phyloP scores from a whole-genome alignment of 164 flowering plant species.

The Chimonanthus salicifolius region DNA sequence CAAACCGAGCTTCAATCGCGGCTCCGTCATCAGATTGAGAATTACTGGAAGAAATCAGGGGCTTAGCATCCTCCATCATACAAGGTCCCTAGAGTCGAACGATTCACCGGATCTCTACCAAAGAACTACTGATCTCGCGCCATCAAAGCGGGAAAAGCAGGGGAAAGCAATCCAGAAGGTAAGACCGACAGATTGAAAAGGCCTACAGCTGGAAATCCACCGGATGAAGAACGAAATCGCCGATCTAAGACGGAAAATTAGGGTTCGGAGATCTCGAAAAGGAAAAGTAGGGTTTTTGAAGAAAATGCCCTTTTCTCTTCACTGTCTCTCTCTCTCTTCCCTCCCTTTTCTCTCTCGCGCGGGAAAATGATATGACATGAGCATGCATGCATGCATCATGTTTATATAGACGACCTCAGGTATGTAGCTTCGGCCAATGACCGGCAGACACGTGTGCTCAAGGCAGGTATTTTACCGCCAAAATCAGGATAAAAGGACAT shows the following conservation, averaged over 20 bases:
- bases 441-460: not conserved
- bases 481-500: not conserved
- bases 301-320: slow-evolving; percentile 4
- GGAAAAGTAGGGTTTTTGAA: slow-evolving; percentile 17
- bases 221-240: no score
- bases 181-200: not conserved
- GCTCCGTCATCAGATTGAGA: slow-evolving; percentile 12
- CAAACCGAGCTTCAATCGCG: slow-evolving; percentile 31
- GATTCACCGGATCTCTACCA: slow-evolving; percentile 2
- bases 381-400: not conserved
- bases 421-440: not conserved
- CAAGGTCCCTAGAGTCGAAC: slow-evolving; percentile 11
- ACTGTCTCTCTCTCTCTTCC: slow-evolving; percentile 7
- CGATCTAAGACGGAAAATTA: not conserved
- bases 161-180: not conserved
- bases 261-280: not conserved
- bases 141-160: slow-evolving; percentile 1
- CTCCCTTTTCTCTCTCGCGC: slow-evolving; percentile 20
- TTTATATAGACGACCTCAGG: not conserved
- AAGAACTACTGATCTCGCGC: slow-evolving; percentile 13
- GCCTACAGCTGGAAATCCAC: not conserved
- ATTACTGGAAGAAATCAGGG: slow-evolving; percentile 11
- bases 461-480: slow-evolving; percentile 12
- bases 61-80: slow-evolving; percentile 34
- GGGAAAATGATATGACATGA: slow-evolving; percentile 25